Conservation (phyloP, 2,329 filamentous ascomycete genomes). For the Paramyrothecium sp. region DNA sequence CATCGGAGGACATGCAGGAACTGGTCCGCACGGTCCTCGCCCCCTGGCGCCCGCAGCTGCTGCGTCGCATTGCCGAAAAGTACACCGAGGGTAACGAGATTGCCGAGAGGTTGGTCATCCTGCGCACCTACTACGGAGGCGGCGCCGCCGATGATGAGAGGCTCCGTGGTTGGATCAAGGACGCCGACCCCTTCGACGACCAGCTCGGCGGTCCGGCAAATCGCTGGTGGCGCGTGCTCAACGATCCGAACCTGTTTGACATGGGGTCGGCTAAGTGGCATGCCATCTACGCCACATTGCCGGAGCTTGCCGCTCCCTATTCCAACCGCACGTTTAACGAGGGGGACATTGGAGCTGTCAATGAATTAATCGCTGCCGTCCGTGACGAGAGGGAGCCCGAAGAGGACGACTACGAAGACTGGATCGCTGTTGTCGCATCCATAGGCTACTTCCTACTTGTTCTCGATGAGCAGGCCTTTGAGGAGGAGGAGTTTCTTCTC, state of each 20-base stretch:
- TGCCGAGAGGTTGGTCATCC: conserved; percentile 1
- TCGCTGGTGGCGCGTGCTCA: conserved; percentile 6
- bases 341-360: neutral
- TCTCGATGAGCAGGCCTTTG: neutral
- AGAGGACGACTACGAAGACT: conserved; percentile 1
- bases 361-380: neutral
- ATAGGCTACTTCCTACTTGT: neutral
- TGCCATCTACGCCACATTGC: conserved; percentile 1
- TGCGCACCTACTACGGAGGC: conserved; percentile 7
- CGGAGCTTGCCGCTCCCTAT: conserved; percentile 4
- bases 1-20: neutral
- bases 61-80: conserved; percentile 3
- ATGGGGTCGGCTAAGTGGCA: neutral
- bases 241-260: conserved; percentile 4
- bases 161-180: conserved; percentile 2
- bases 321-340: neutral
- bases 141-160: conserved; percentile 4
- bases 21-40: neutral
- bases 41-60: conserved; percentile 3
- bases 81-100: neutral
- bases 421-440: neutral
- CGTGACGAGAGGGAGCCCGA: neutral
- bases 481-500: conserved; percentile 2
- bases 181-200: conserved; percentile 5
- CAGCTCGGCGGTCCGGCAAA: neutral